Evolutionary conservation across 768 basidiomycete genomes (phyloP).

Genomic region (Kwoniella dejecticola): DNA sequence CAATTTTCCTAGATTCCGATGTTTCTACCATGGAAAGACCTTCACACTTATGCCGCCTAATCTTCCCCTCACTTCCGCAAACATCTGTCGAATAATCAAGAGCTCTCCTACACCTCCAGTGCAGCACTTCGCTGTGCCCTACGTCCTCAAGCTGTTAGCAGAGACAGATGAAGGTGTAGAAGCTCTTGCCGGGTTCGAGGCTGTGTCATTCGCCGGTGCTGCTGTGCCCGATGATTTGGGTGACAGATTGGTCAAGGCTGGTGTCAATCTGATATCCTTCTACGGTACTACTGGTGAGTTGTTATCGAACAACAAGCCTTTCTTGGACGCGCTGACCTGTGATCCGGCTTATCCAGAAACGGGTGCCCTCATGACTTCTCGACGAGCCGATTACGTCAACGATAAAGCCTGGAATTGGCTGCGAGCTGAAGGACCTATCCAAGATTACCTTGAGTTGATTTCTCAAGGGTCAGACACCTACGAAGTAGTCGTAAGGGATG

Average conservation of each 20-base stretch:
- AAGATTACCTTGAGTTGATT: slow-evolving; percentile 59
- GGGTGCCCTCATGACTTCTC: slow-evolving; percentile 44
- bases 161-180: slow-evolving; percentile 61
- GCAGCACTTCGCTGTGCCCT: slow-evolving; percentile 56
- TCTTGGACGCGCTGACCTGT: too few relatives aligned
- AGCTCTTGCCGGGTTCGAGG: slow-evolving; percentile 58
- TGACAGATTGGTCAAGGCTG: slow-evolving; percentile 60
- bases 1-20: slow-evolving; percentile 42
- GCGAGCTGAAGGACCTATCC: slow-evolving; percentile 52
- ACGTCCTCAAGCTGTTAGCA: slow-evolving; percentile 59
- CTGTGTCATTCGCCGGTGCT: slow-evolving; percentile 63
- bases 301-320: neutral
- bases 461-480: slow-evolving; percentile 58
- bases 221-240: slow-evolving; percentile 64
- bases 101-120: slow-evolving; percentile 41
- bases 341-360: slow-evolving; percentile 37
- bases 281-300: slow-evolving; percentile 60
- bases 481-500: slow-evolving; percentile 62
- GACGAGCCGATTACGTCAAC: slow-evolving; percentile 58
- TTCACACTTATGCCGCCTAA: slow-evolving; percentile 53
- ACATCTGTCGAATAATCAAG: slow-evolving; percentile 44
- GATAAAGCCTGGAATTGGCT: slow-evolving; percentile 67
- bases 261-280: slow-evolving; percentile 61
- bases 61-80: slow-evolving; percentile 50
- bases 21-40: slow-evolving; percentile 50